phyloP scores from a whole-genome alignment of 2,329 filamentous ascomycete species.

The Atkinsonella texensis region DNA sequence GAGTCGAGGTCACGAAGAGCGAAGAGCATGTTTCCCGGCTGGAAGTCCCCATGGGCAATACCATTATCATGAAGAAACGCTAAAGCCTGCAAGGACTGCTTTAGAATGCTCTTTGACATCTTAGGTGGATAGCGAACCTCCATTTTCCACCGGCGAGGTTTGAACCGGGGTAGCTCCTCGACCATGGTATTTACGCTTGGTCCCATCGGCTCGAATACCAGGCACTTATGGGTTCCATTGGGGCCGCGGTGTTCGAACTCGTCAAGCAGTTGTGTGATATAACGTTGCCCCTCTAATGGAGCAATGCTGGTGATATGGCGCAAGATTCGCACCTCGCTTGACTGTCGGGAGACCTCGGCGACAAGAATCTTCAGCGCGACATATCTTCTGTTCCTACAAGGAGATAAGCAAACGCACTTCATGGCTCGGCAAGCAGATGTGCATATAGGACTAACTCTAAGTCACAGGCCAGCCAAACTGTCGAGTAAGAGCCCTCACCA shows the following conservation, averaged over 20 bases:
- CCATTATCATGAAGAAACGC: slow-evolving; percentile 24
- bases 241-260: slow-evolving; percentile 17
- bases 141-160: slow-evolving; percentile 12
- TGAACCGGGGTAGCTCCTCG: slow-evolving; percentile 21
- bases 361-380: slow-evolving; percentile 19
- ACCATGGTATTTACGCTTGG: slow-evolving; percentile 24
- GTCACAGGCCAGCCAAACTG: slow-evolving; percentile 32
- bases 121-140: slow-evolving; percentile 24
- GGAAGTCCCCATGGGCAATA: slow-evolving; percentile 28
- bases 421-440: slow-evolving; percentile 8
- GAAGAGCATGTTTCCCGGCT: slow-evolving; percentile 26
- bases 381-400: slow-evolving; percentile 9
- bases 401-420: slow-evolving; percentile 10
- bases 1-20: slow-evolving; percentile 16
- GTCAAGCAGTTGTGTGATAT: slow-evolving; percentile 12
- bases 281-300: slow-evolving; percentile 5
- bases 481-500: slow-evolving; percentile 31
- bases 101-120: slow-evolving; percentile 29
- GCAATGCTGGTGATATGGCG: slow-evolving; percentile 9
- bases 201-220: slow-evolving; percentile 20
- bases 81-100: slow-evolving; percentile 25
- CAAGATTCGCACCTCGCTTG: slow-evolving; percentile 13
- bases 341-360: slow-evolving; percentile 9
- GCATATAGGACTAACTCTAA: neutral
- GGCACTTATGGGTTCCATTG: slow-evolving; percentile 18